Base-by-base conservation (phyloP, 1,284 basidiomycete genomes). In the Fistulina hepatica region DNA sequence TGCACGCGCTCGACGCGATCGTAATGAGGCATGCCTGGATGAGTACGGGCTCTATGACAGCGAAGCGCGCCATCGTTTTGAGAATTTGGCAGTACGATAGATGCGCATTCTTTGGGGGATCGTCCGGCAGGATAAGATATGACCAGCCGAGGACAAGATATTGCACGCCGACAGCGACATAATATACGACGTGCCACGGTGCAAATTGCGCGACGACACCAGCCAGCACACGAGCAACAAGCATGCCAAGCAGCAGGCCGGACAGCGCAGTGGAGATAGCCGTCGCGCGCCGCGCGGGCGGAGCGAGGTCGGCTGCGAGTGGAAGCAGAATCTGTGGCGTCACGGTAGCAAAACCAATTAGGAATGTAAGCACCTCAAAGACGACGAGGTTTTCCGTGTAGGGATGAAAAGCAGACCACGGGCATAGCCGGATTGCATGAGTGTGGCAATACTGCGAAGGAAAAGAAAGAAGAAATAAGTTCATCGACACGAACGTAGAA, bases 231-330 rank as follows among this genome's bases (percentile, higher is more conserved):
- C 80, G 64, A 0, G 79, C 81, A 11, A 73, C 56, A n/a, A 83
- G 66, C 24, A 84, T 57, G n/a, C 82, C 81, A n/a, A 81, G 64
- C 21, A 83, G 66, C 15, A 84, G 59, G 0, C 81, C 82, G 0
- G 74, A 70, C 10, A 81, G 55, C 3, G 81, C 77, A 36, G 82
- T 70, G 2, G 77, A 73, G 39, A 85, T 63, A 0, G 77, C 71
- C 11, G 71, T 63, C 2, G 75, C 78, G 13, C 81, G 66, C 15
- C 67, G 67, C 33, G 74, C 62, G 3, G 73, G 69, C 3, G 76
- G 69, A 1, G 80, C 81, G 5, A 84, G 60, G 54, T 78, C 76
- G 6, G 68, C 79, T 5, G 76, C 73, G 33, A 81, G 67, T 0
- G 80, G 77, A 23, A 81, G 63, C 40, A 80, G 65, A 31, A 75